phyloP scores from a whole-genome alignment of 1,284 basidiomycete genomes.

The Coniophora puteana region DNA sequence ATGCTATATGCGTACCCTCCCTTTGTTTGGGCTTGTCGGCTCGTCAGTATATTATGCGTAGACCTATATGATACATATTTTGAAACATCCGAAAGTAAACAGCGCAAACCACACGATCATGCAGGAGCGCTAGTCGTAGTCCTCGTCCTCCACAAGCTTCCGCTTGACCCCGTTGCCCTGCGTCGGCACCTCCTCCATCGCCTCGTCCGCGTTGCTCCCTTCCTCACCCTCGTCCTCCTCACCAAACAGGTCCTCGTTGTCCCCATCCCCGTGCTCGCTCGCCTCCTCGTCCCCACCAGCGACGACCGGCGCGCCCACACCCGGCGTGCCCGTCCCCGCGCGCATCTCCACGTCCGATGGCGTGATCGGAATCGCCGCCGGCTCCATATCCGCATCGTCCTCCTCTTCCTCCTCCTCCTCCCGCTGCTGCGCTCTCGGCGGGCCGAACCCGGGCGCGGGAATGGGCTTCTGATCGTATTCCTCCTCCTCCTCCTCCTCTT shows the following conservation, averaged over 20 bases:
- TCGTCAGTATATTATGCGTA: conserved; percentile 12
- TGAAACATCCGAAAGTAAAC: conserved; percentile 14
- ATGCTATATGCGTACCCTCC: neutral
- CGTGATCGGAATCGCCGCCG: conserved; percentile 42
- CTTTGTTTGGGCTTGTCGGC: conserved; percentile 2
- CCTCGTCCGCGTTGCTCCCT: conserved; percentile 51
- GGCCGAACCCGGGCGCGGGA: conserved; percentile 4
- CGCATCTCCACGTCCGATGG: conserved; percentile 67
- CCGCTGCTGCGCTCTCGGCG: conserved; percentile 44
- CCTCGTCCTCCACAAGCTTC: conserved; percentile 80
- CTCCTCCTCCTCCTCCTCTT: conserved; percentile 62
- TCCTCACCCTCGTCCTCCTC: too few relatives aligned
- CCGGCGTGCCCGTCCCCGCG: conserved; percentile 28
- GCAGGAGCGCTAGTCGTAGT: conserved; percentile 59
- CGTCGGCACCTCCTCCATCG: conserved; percentile 71
- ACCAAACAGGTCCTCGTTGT: conserved; percentile 72
- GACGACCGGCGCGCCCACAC: conserved; percentile 39
- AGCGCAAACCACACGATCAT: conserved; percentile 2
- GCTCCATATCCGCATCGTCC: conserved; percentile 59
- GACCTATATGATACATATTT: conserved; percentile 24
- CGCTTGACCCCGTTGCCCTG: conserved; percentile 64
- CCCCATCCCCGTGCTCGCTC: conserved; percentile 61
- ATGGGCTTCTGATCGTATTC: too few relatives aligned
- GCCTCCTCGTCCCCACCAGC: conserved; percentile 48
- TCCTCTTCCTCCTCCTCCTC: conserved; percentile 53